A percentile compares a stretch with the other conserved stretches of the same genome.
phyloP scores from a whole-genome alignment of 768 basidiomycete genomes.

The Boletus tylopilopsis region DNA sequence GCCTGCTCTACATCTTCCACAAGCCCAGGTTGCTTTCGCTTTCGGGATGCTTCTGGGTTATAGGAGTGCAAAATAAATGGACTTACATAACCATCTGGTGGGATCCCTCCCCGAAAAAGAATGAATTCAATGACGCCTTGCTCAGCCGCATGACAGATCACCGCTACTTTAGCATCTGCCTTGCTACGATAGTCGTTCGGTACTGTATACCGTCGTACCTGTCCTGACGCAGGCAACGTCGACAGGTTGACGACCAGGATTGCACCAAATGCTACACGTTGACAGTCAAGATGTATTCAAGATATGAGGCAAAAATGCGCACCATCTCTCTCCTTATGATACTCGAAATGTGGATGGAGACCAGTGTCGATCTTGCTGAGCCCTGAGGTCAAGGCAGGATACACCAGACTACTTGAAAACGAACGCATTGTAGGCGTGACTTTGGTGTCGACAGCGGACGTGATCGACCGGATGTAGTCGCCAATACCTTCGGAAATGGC shows the following conservation, averaged over 20 bases:
- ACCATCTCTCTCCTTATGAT: constrained; percentile 51
- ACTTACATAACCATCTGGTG: constrained; percentile 40
- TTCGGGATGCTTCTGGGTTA: constrained; percentile 26
- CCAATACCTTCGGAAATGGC: constrained; percentile 64
- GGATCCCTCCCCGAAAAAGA: constrained; percentile 45
- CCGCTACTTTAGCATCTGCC: constrained; percentile 60
- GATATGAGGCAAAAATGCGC: constrained; percentile 3
- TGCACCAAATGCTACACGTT: constrained; percentile 51
- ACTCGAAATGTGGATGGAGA: constrained; percentile 39
- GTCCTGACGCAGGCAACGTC: constrained; percentile 27
- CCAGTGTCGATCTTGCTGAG: constrained; percentile 40
- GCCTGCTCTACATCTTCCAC: constrained; percentile 12
- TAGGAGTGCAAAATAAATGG: constrained; percentile 31
- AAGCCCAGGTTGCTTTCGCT: constrained; percentile 35
- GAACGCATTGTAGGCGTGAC: constrained; percentile 44
- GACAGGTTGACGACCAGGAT: constrained; percentile 43
- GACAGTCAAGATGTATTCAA: neutral
- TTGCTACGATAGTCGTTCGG: constrained; percentile 51
- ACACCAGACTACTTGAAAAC: constrained; percentile 42
- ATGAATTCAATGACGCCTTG: constrained; percentile 58
- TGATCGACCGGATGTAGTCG: constrained; percentile 48
- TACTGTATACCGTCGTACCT: constrained; percentile 44
- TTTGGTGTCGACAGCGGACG: constrained; percentile 40
- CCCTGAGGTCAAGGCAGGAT: constrained; percentile 44
- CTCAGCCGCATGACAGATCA: constrained; percentile 47